Evolutionary conservation across 768 basidiomycete species (phyloP).

Genomic region (Cyathus striatus): DNA sequence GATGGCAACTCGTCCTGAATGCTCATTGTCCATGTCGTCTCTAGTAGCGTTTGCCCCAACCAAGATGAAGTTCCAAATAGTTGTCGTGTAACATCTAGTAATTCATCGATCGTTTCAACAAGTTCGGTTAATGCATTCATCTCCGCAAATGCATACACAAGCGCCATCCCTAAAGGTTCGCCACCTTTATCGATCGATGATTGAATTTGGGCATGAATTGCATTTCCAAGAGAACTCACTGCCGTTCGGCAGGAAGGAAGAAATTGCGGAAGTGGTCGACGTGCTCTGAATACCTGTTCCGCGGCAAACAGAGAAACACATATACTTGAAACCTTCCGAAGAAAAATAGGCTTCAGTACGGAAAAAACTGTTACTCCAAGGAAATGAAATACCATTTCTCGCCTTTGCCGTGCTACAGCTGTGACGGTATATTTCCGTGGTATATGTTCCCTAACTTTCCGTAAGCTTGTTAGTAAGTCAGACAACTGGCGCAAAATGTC

Average conservation of each 20-base stretch:
- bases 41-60: conserved; percentile 17
- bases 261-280: conserved; percentile 44
- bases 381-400: conserved; percentile 24
- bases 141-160: conserved; percentile 39
- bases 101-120: conserved; percentile 35
- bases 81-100: conserved; percentile 32
- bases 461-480: conserved; percentile 37
- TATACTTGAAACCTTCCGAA: conserved; percentile 31
- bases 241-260: conserved; percentile 41
- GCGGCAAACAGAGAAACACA: conserved; percentile 44
- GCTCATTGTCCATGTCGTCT: conserved; percentile 4
- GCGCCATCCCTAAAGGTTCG: conserved; percentile 26
- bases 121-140: conserved; percentile 33
- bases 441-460: conserved; percentile 43
- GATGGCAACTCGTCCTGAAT: conserved; percentile 6
- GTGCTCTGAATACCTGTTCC: conserved; percentile 41
- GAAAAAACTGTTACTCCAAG: neutral
- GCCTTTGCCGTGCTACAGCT: conserved; percentile 30
- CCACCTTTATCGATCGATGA: conserved; percentile 12
- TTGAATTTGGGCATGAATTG: conserved; percentile 26
- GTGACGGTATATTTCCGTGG: conserved; percentile 37
- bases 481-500: conserved; percentile 31
- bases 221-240: conserved; percentile 23
- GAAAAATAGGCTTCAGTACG: neutral
- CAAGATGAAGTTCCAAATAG: conserved; percentile 42